Percentiles rank a stretch among this genome's conserved stretches.
Conservation (phyloP, 2,329 filamentous ascomycete species). For the Westerdykella aurantiaca region DNA sequence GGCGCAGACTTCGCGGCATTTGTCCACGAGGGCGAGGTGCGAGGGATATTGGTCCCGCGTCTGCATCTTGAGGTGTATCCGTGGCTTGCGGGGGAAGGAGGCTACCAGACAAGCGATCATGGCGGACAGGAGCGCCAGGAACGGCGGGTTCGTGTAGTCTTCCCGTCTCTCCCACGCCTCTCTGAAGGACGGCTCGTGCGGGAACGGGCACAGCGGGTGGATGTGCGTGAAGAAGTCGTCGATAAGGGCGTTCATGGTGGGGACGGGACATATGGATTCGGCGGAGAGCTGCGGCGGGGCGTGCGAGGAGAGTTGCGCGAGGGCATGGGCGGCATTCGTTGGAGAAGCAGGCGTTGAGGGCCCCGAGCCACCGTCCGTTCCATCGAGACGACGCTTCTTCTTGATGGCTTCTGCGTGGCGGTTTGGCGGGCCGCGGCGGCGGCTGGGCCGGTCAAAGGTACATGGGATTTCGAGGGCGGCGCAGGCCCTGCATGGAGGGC, state of each 20-base stretch:
- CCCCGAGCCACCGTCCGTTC: constrained; percentile 38
- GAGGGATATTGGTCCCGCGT: constrained; percentile 62
- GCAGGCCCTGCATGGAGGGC: constrained; percentile 62
- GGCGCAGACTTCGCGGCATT: constrained; percentile 64
- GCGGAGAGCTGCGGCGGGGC: constrained; percentile 47
- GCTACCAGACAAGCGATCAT: constrained; percentile 71
- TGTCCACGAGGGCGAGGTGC: constrained; percentile 63
- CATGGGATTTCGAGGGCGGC: constrained; percentile 61
- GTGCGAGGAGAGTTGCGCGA: constrained; percentile 46
- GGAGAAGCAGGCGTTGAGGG: constrained; percentile 46
- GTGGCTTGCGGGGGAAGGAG: constrained; percentile 67
- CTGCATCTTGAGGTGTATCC: constrained; percentile 63
- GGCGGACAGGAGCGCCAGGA: constrained; percentile 64
- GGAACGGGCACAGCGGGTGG: constrained; percentile 70
- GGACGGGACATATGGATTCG: constrained; percentile 66
- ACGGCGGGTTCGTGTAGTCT: constrained; percentile 60
- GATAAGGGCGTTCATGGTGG: constrained; percentile 62
- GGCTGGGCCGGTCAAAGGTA: constrained; percentile 59
- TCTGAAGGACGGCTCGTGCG: constrained; percentile 72
- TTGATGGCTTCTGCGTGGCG: constrained; percentile 62
- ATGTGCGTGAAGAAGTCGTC: constrained; percentile 83
- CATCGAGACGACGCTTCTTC: constrained; percentile 49
- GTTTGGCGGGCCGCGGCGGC: constrained; percentile 60
- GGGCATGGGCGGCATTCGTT: constrained; percentile 49
- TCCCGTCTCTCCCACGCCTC: constrained; percentile 61